Conservation (phyloP, 139 green algal species). For the Chlorella vulgaris region DNA sequence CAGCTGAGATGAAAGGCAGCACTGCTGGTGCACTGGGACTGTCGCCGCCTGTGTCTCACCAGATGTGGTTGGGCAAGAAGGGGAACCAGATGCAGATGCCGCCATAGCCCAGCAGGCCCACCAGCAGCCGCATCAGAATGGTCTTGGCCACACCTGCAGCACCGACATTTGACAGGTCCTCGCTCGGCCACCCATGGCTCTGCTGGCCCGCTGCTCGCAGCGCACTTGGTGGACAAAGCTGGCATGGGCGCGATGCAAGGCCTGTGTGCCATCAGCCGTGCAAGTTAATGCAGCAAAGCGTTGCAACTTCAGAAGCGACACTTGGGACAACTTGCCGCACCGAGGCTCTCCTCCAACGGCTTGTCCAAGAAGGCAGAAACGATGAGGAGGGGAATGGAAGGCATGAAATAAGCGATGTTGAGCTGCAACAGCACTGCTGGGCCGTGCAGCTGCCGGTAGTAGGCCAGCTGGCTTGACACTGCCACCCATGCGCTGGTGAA, state of each 20-base stretch:
- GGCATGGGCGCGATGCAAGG: too few relatives aligned
- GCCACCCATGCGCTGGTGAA: constrained; percentile 76
- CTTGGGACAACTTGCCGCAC: too few relatives aligned
- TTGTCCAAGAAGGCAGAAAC: constrained; percentile 61
- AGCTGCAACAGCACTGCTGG: constrained; percentile 69
- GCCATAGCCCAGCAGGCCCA: constrained; percentile 53
- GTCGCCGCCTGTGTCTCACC: too few relatives aligned
- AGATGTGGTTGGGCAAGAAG: constrained; percentile 49
- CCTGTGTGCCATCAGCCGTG: not conserved
- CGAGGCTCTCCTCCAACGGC: constrained; percentile 56
- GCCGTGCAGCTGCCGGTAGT: constrained; percentile 74
- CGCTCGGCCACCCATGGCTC: not conserved
- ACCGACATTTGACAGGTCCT: too few relatives aligned
- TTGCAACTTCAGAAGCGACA: not conserved
- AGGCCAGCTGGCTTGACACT: constrained; percentile 67
- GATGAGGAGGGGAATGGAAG: constrained; percentile 76
- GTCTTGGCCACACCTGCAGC: constrained; percentile 48
- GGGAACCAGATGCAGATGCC: constrained; percentile 55
- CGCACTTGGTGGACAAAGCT: not conserved
- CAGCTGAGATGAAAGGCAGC: not conserved
- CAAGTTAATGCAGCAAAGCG: not conserved
- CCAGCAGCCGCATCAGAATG: constrained; percentile 46
- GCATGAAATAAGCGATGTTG: constrained; percentile 82
- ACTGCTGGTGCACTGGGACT: too few relatives aligned
- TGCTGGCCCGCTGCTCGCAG: not conserved